Conservation (phyloP, 75 land plant species). For the Cupressus sempervirens region DNA sequence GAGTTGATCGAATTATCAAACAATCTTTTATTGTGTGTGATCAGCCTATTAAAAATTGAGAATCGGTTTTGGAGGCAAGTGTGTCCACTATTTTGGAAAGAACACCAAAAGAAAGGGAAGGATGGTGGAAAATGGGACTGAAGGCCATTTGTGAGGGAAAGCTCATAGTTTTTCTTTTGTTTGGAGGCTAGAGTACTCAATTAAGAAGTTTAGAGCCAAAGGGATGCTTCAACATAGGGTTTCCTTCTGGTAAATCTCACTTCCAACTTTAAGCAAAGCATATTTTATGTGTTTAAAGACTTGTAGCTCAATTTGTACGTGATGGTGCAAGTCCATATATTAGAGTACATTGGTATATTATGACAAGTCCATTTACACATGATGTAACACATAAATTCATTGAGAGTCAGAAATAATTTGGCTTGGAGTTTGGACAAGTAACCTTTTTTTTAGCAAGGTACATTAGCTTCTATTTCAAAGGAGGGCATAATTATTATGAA, state of each 20-base stretch:
- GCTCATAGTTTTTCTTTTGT: constrained; percentile 72
- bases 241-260: constrained; percentile 86
- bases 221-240: too few species aligned
- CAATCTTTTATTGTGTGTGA: constrained; percentile 60
- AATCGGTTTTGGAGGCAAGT: constrained; percentile 63
- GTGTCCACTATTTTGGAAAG: constrained; percentile 64
- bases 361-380: constrained; percentile 92
- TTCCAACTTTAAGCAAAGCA: constrained; percentile 93
- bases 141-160: constrained; percentile 82
- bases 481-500: too few species aligned
- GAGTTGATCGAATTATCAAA: constrained; percentile 72
- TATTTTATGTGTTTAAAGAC: constrained; percentile 62
- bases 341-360: constrained; percentile 79
- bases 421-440: constrained; percentile 79
- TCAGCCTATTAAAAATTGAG: constrained; percentile 34
- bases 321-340: constrained; percentile 47
- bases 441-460: too few species aligned
- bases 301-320: constrained; percentile 56
- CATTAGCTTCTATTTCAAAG: too few species aligned
- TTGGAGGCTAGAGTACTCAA: constrained; percentile 95
- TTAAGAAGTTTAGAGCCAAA: too few species aligned
- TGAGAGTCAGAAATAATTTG: constrained; percentile 80
- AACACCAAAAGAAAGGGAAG: constrained; percentile 59
- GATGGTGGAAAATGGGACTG: constrained; percentile 85
- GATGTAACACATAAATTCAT: constrained; percentile 66